Evolutionary conservation across 139 green algal genomes (phyloP).

Genomic region (Chlorokybus atmophyticus): DNA sequence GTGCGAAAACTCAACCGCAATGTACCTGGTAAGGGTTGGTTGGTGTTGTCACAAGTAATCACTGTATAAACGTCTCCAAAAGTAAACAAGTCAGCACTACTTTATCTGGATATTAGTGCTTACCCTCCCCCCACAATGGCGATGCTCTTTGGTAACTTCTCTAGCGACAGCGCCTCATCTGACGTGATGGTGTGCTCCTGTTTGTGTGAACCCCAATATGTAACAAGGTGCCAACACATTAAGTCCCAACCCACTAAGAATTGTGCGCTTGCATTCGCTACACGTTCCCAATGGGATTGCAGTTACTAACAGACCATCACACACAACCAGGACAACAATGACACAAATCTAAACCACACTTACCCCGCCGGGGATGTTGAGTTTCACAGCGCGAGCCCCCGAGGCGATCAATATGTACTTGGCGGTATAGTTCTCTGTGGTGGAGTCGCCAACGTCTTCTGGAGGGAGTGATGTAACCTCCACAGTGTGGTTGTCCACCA

Average conservation of each 20-base stretch:
- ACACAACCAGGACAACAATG: no score
- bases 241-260: no score
- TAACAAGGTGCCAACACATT: no score
- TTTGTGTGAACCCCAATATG: no score
- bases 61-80: no score
- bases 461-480: slow-evolving; percentile 33
- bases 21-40: slow-evolving; percentile 77
- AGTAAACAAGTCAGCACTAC: background rate
- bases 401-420: slow-evolving; percentile 80
- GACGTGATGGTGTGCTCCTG: slow-evolving; percentile 69
- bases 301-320: no score
- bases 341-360: no score
- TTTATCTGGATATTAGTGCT: background rate
- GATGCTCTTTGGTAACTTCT: slow-evolving; percentile 44
- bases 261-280: no score
- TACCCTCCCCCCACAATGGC: slow-evolving; percentile 52
- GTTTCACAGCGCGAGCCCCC: slow-evolving; percentile 49
- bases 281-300: no score
- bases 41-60: no score
- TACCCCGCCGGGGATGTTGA: slow-evolving; percentile 59
- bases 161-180: slow-evolving; percentile 73
- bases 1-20: slow-evolving; percentile 81
- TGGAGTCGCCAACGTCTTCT: no score
- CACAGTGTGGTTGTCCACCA: slow-evolving; percentile 77
- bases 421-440: no score